phyloP scores from a whole-genome alignment of 208 protist genomes.

The Naegleria lovaniensis region DNA sequence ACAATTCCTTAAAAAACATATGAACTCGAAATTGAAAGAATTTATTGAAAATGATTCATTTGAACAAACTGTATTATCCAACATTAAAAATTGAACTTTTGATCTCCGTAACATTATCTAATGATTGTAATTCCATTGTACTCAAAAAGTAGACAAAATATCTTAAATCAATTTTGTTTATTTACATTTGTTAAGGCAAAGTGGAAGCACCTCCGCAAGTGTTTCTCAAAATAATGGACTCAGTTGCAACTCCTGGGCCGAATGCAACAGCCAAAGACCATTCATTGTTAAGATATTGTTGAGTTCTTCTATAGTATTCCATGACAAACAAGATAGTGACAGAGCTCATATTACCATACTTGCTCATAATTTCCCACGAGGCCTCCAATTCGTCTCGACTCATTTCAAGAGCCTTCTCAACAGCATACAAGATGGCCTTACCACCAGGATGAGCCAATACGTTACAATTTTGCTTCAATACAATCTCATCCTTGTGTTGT shows the following conservation, averaged over 20 bases:
- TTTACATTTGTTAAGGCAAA: no score
- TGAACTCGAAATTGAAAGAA: no score
- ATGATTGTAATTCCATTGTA: no score
- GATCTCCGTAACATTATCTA: no score
- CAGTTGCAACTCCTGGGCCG: neutral
- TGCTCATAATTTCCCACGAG: neutral
- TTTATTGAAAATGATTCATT: no score
- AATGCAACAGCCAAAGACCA: neutral
- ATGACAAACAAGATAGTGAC: neutral
- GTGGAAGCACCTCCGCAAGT: neutral
- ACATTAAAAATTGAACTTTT: no score
- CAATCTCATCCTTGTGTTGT: neutral
- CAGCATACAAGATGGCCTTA: slow-evolving; percentile 8
- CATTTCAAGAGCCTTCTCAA: neutral
- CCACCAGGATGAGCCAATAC: neutral
- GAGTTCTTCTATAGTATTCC: neutral
- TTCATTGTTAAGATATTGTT: neutral
- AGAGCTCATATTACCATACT: slow-evolving; percentile 11
- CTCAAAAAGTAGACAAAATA: no score
- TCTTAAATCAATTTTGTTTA: no score
- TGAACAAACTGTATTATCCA: no score
- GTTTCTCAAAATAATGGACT: neutral
- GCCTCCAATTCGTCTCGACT: neutral
- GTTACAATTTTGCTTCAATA: neutral
- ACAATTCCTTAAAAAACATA: no score